Percentiles rank a stretch among this genome's conserved stretches.
These are phyloP conservation scores for Exophiala spinifera DNA, from an alignment of 2,329 filamentous ascomycete species.

Conservation along the genomic window DNA sequence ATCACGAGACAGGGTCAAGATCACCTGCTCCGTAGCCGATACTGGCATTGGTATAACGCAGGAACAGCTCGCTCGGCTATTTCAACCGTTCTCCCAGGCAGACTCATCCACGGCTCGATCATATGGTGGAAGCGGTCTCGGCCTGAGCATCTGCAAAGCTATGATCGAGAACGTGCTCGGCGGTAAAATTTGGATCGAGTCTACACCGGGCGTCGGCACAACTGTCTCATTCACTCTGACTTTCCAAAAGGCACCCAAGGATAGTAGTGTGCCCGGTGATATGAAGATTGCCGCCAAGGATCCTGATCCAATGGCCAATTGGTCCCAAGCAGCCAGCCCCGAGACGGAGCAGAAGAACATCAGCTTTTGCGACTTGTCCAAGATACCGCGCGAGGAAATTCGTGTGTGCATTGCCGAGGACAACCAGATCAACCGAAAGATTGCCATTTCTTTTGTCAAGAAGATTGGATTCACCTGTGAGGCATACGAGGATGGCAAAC, in stretches of 20 bases:
- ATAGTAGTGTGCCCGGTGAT: conserved; percentile 54
- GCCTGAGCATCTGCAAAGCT: conserved; percentile 61
- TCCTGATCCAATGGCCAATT: conserved; percentile 56
- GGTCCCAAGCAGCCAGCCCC: conserved; percentile 46
- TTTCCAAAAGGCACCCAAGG: conserved; percentile 75
- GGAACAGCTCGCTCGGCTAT: conserved; percentile 62
- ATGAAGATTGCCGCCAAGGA: conserved; percentile 38
- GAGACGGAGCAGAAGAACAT: conserved; percentile 42
- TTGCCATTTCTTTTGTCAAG: conserved; percentile 45
- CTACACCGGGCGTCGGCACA: conserved; percentile 54
- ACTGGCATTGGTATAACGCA: conserved; percentile 65
- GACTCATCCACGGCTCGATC: conserved; percentile 65
- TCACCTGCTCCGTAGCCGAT: conserved; percentile 55
- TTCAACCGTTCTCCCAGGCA: conserved; percentile 60
- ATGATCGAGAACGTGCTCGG: conserved; percentile 61
- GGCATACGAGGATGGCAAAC: conserved; percentile 80
- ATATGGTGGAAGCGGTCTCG: conserved; percentile 50
- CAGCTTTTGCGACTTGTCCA: conserved; percentile 65
- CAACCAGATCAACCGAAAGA: conserved; percentile 46
- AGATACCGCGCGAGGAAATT: conserved; percentile 71
- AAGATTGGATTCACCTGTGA: conserved; percentile 78
- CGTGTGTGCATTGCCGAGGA: conserved; percentile 93
- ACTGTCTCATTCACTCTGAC: conserved; percentile 69
- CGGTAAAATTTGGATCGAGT: conserved; percentile 59
- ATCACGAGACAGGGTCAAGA: conserved; percentile 32